A percentile compares a stretch with the other conserved stretches of the same genome.
Evolutionary conservation across 306 rosid genomes (phyloP).

Genomic region (Malus asiatica): DNA sequence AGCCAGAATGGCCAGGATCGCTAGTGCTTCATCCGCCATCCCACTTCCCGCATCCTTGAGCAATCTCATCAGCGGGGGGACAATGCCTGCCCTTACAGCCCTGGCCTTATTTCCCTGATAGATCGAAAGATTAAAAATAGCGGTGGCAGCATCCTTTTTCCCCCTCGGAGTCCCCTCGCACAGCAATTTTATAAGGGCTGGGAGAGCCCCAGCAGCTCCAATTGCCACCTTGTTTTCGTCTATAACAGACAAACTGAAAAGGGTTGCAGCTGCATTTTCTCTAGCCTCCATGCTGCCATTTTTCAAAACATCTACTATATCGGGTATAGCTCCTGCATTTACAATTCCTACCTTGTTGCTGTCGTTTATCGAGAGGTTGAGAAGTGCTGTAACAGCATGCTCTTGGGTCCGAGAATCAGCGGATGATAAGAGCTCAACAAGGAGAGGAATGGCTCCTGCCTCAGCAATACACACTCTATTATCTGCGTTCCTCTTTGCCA

Average conservation of each 20-base stretch:
- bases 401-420: conserved; percentile 81
- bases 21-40: conserved; percentile 95
- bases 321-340: conserved; percentile 86
- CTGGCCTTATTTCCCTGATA: conserved; percentile 96
- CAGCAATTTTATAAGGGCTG: conserved; percentile 79
- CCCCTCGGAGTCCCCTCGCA: conserved; percentile 95
- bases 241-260: conserved; percentile 80
- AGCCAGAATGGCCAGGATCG: conserved; percentile 83
- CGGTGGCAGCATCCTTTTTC: conserved; percentile 97
- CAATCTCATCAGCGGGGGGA: conserved; percentile 62
- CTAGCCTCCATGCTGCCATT: conserved; percentile 96
- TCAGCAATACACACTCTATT: conserved; percentile 94
- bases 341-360: conserved; percentile 87
- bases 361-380: conserved; percentile 87
- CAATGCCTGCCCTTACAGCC: conserved; percentile 90
- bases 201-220: conserved; percentile 99
- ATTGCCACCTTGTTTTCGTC: conserved; percentile 90
- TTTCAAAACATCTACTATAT: conserved; percentile 84
- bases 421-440: conserved; percentile 72
- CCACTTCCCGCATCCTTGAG: conserved; percentile 88
- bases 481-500: conserved; percentile 93
- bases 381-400: conserved; percentile 95
- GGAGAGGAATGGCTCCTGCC: conserved; percentile 95
- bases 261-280: conserved; percentile 98
- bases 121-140: conserved; percentile 84